These are phyloP conservation scores for Cymbopogon flexuosus DNA, from an alignment of 202 grass and related monocot genomes.

Conservation along the genomic window DNA sequence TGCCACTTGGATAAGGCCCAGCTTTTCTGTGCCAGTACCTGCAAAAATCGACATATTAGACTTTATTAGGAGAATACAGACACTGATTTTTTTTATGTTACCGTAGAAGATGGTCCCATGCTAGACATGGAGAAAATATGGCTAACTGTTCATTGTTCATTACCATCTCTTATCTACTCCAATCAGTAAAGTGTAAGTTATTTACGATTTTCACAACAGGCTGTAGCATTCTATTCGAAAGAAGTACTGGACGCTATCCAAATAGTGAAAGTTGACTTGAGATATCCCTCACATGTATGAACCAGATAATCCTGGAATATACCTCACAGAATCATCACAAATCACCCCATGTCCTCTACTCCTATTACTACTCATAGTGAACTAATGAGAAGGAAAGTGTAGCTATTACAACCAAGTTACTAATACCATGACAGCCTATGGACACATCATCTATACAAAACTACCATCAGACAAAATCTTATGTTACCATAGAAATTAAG, in stretches of 20 bases:
- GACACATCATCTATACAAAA: not conserved
- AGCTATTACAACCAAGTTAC: not conserved
- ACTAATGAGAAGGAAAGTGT: not conserved
- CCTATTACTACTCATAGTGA: not conserved
- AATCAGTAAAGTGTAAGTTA: not conserved
- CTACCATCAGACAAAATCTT: not conserved
- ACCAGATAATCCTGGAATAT: not conserved
- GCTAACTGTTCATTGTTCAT: not conserved
- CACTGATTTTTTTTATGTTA: not conserved
- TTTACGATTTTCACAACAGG: not conserved
- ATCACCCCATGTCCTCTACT: not conserved
- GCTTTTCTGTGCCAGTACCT: conserved; percentile 51
- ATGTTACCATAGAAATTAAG: not conserved
- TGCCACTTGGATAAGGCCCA: conserved; percentile 95
- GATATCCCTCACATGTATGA: not conserved
- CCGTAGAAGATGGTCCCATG: not conserved
- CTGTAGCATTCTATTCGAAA: not conserved
- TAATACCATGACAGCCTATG: not conserved
- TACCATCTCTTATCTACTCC: not conserved
- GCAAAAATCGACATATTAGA: conserved; percentile 20
- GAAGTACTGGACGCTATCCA: not conserved
- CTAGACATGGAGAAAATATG: not conserved
- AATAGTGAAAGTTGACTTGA: not conserved
- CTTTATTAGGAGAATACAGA: not conserved
- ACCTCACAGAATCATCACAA: not conserved